Conservation (phyloP, 2,329 filamentous ascomycete species). For the Chaetomiaceae sp. region DNA sequence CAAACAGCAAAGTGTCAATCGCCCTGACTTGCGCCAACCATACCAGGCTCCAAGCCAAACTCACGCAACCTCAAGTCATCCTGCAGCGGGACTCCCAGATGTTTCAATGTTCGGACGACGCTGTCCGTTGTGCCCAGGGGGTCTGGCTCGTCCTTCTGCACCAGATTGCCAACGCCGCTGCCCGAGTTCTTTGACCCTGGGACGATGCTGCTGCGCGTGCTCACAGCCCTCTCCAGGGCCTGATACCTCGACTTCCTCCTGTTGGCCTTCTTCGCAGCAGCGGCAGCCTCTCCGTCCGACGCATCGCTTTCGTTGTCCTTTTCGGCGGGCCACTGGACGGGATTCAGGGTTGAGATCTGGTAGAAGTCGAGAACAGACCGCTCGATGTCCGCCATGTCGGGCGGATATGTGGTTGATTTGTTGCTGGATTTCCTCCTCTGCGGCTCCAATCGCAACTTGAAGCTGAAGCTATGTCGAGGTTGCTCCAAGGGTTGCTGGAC, state of each 20-base stretch:
- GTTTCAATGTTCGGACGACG: slow-evolving; percentile 74
- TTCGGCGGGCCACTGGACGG: slow-evolving; percentile 80
- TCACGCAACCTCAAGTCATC: slow-evolving; percentile 74
- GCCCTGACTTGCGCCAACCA: not conserved
- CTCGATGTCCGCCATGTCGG: slow-evolving; percentile 64
- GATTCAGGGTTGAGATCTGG: slow-evolving; percentile 72
- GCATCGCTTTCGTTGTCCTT: slow-evolving; percentile 69
- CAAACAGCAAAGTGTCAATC: slow-evolving; percentile 23
- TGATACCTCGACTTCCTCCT: slow-evolving; percentile 76
- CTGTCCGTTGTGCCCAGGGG: slow-evolving; percentile 84
- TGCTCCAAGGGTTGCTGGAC: too few species aligned
- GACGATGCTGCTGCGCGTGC: slow-evolving; percentile 61
- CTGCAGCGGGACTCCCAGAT: slow-evolving; percentile 73
- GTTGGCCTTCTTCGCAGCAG: slow-evolving; percentile 45
- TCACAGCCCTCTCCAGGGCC: slow-evolving; percentile 71
- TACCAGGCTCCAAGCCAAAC: slow-evolving; percentile 30
- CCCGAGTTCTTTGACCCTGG: slow-evolving; percentile 64
- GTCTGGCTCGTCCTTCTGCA: slow-evolving; percentile 89
- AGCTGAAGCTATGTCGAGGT: too few species aligned
- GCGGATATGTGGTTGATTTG: not conserved
- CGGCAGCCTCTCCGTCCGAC: slow-evolving; percentile 53
- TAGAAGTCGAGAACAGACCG: slow-evolving; percentile 83
- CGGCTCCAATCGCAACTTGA: too few species aligned
- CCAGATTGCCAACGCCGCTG: slow-evolving; percentile 65
- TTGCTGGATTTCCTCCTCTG: too few species aligned